Evolutionary conservation across 352 stramenopile genomes (phyloP).

Genomic region (Phytophthora pluvialis): DNA sequence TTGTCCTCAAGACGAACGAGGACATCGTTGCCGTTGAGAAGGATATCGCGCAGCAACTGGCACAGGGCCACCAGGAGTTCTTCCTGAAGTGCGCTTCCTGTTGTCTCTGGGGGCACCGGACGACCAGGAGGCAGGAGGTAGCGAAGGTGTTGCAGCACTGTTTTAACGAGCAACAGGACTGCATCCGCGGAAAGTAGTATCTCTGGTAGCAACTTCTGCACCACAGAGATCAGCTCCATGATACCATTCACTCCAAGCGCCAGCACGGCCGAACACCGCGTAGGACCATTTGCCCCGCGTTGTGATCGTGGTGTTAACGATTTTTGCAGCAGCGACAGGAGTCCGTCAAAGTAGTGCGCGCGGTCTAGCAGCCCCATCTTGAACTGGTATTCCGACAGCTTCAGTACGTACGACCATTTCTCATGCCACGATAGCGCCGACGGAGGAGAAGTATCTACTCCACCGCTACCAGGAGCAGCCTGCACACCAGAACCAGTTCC

Average conservation of each 20-base stretch:
- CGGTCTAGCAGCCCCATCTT: conserved; percentile 75
- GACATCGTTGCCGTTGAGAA: conserved; percentile 73
- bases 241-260: conserved; percentile 72
- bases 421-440: conserved; percentile 60
- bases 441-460: conserved; percentile 12
- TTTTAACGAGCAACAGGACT: conserved; percentile 78
- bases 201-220: conserved; percentile 78
- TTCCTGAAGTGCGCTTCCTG: conserved; percentile 62
- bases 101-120: conserved; percentile 44
- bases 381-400: conserved; percentile 86
- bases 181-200: conserved; percentile 64
- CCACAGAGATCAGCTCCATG: conserved; percentile 74
- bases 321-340: conserved; percentile 85
- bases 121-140: conserved; percentile 71
- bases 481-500: conserved; percentile 4
- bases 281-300: conserved; percentile 31
- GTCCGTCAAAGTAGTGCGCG: conserved; percentile 79
- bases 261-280: conserved; percentile 53
- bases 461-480: conserved; percentile 13
- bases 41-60: conserved; percentile 74
- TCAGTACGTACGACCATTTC: conserved; percentile 86
- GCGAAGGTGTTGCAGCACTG: conserved; percentile 74
- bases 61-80: conserved; percentile 73
- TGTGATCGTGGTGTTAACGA: conserved; percentile 59
- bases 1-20: conserved; percentile 86